Evolutionary conservation across 352 stramenopile species (phyloP), one percentile per base, ranked within the genome.

Genomic region (Pythium oligandrum): DNA sequence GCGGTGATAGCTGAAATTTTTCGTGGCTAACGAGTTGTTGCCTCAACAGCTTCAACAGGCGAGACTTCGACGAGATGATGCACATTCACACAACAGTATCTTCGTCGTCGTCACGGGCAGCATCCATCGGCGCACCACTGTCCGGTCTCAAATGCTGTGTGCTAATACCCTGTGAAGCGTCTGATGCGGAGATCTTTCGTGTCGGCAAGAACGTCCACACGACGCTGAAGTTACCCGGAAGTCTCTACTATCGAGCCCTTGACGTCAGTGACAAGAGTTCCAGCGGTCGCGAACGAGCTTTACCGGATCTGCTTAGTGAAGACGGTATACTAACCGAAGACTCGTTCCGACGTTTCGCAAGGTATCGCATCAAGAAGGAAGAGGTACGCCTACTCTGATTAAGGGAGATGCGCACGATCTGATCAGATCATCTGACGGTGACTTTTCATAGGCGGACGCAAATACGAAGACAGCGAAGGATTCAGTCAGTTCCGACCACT

Each of bases 31-130:
- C 17, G 17, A 26, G 17, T 26, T 26, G 0, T 26, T 26, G 17
- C 17, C 17, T 26, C 17, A 7, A 11, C 53, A 88, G 79, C 6
- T 85, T 76, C 52, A 68, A 70, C 46, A 72, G 66, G 57, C 73
- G 66, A 12, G 77, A 90, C 47, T 92, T 92, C 62, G 81, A 92
- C 56, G 81, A 92, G 47, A 59, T 92, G 42, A 83, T 83, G 64
- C 77, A 92, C 49, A 69, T 86, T n/a, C 71, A 90, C 40, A 77
- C 53, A 30, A 86, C 64, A 44, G 49, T 64, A 7, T 40, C 51
- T 33, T 66, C 66, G 4, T 59, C 59, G 42, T 67, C 68, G 3
- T 70, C 69, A 42, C 65, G 73, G 1, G 54, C 73, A 32, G 49
- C 59, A 12, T 69, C 69, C 6, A 33, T 81, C 2, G 55, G 67